Percentiles rank a stretch among this genome's conserved stretches.
Evolutionary conservation across 495 filamentous ascomycete genomes (phyloP).

Genomic region (Glutinoglossum americanum): DNA sequence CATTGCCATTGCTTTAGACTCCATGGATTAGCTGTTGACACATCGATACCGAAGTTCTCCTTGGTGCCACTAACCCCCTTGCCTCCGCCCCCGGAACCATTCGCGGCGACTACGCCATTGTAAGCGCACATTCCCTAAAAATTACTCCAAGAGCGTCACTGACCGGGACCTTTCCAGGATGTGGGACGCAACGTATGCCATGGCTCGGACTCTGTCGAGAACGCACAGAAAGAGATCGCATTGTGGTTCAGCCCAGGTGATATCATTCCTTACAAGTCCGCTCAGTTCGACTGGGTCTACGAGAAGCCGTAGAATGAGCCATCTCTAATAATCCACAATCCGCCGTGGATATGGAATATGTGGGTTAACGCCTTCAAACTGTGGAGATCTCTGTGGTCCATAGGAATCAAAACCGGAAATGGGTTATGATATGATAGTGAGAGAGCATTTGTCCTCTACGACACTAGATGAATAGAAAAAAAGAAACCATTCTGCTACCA

Average conservation of each 20-base stretch:
- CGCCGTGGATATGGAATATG: background rate
- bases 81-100: slow-evolving; percentile 89
- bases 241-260: slow-evolving; percentile 89
- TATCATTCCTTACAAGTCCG: slow-evolving; percentile 54
- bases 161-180: slow-evolving; percentile 27
- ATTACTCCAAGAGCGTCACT: slow-evolving; percentile 4
- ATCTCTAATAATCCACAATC: background rate
- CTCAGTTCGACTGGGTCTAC: slow-evolving; percentile 81
- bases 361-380: background rate
- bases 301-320: slow-evolving; percentile 41
- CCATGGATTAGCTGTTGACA: background rate
- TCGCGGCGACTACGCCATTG: slow-evolving; percentile 64
- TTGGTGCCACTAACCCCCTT: slow-evolving; percentile 95
- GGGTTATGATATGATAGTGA: background rate
- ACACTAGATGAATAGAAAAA: no score
- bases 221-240: slow-evolving; percentile 95
- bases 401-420: background rate
- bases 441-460: background rate
- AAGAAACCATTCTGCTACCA: no score
- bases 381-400: background rate
- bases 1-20: slow-evolving; percentile 2
- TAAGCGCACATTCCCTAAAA: slow-evolving; percentile 13
- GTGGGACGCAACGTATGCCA: slow-evolving; percentile 99
- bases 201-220: slow-evolving; percentile 95
- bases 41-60: slow-evolving; percentile 34